Base-by-base conservation (phyloP, 176 grass and related monocot species). In the Raddia guianensis region DNA sequence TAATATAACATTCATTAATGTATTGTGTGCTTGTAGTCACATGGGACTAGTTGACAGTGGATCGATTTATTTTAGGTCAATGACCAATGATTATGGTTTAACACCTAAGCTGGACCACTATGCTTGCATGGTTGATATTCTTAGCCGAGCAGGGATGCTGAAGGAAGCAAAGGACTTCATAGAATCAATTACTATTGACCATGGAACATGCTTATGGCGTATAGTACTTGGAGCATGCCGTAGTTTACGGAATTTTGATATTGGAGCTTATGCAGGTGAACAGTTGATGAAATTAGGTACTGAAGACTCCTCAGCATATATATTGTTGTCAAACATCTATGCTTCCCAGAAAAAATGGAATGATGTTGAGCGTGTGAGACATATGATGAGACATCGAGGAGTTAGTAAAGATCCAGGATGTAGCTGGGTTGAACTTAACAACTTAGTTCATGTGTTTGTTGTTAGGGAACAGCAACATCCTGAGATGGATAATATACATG, bases 51-150 rank as follows among this genome's bases (percentile, higher is more conserved):
- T 95, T 71, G 90, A 90, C 53, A 92, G 74, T 81, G 90, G 90
- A 45, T 95, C 87, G 87, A 34, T 73, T 80, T 92, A 92, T 77
- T 95, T 95, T 53, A 87, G 87, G 12, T 87, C 87, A 59, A 95
- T 95, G 85, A 56, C 74, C 45, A 80, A 81, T 73, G 77, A 92
- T 35, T 90, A 95, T 59, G 74, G 74, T 70, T 80, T 95, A 83
- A 68, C 50, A 77, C 87, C 90, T 77, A 52, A 56, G 69, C 44
- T 95, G 64, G 93, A 95, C 46, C 93, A 95, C 71, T 95, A 92
- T 85, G 89, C 87, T 68, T 95, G 93, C 84, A 92, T 95, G 87
- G 84, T 92, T 37, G 93, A 95, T 83, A 86, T 92, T 74, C 85
- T 95, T 61, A 87, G 87, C 44, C 72, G 90, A 64, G 89, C 89